phyloP scores from a whole-genome alignment of 1,284 basidiomycete species.

The Cryptococcus sp. region DNA sequence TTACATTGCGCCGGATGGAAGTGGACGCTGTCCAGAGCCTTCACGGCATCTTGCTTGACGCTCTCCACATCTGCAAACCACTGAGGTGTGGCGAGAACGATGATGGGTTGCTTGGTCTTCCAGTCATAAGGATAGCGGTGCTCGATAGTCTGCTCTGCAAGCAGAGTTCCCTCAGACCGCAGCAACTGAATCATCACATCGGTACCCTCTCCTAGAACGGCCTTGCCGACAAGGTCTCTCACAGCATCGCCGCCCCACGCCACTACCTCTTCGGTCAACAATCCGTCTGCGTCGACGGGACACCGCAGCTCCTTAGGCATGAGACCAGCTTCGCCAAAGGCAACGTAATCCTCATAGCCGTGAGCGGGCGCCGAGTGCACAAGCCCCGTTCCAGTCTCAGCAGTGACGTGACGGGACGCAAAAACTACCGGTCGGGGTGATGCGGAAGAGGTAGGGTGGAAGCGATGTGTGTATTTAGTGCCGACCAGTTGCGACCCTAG shows the following conservation, averaged over 20 bases:
- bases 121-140: conserved; percentile 98
- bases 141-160: conserved; percentile 70
- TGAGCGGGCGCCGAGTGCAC: conserved; percentile 97
- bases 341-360: conserved; percentile 86
- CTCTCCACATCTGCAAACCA: conserved; percentile 93
- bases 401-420: conserved; percentile 70
- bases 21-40: conserved; percentile 69
- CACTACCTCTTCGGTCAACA: conserved; percentile 64
- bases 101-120: conserved; percentile 91
- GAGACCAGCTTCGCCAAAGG: conserved; percentile 58
- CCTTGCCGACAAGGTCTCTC: conserved; percentile 62
- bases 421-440: conserved; percentile 58
- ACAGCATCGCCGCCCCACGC: conserved; percentile 59
- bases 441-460: conserved; percentile 58
- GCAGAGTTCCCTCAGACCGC: conserved; percentile 60
- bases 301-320: conserved; percentile 58
- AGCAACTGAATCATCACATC: conserved; percentile 68
- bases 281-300: conserved; percentile 81
- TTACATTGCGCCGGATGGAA: conserved; percentile 78
- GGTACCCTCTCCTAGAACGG: conserved; percentile 72
- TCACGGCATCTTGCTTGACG: conserved; percentile 76
- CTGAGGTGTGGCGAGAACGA: conserved; percentile 92
- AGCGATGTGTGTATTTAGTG: conserved; percentile 69
- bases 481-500: conserved; percentile 68
- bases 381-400: conserved; percentile 89